These are phyloP conservation scores for Lactifluus pinguis DNA, from an alignment of 768 basidiomycete genomes.

Conservation along the genomic window DNA sequence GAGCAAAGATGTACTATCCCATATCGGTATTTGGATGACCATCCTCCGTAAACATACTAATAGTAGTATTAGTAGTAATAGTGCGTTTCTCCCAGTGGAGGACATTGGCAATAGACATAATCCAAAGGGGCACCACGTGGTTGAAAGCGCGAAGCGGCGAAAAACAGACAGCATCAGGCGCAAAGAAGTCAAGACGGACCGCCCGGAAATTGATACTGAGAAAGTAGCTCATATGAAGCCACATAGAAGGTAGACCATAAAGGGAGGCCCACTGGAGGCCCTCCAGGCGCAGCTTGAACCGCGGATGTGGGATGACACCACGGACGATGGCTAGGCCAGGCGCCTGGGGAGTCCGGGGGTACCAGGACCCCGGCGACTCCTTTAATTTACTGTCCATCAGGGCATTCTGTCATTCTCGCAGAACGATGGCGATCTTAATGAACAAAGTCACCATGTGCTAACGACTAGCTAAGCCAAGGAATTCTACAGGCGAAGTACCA, in stretches of 20 bases:
- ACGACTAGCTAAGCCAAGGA: too few relatives aligned
- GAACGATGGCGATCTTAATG: background rate
- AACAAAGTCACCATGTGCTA: too few relatives aligned
- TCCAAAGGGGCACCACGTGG: background rate
- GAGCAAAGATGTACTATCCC: background rate
- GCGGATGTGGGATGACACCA: background rate
- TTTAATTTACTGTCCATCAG: background rate
- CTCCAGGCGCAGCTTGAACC: background rate
- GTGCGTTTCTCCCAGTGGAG: background rate
- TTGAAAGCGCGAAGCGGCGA: background rate
- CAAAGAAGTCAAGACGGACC: background rate
- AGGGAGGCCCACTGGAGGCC: too few relatives aligned
- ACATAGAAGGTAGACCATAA: background rate
- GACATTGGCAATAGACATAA: background rate
- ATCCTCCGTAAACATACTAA: background rate
- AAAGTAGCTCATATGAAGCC: background rate
- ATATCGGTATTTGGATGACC: background rate
- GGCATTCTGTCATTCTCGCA: background rate
- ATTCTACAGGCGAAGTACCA: too few relatives aligned
- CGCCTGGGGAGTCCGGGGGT: background rate
- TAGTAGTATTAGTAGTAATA: too few relatives aligned
- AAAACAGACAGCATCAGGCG: background rate
- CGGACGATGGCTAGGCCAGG: background rate
- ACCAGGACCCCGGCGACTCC: background rate
- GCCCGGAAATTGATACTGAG: background rate